phyloP scores from a whole-genome alignment of 768 basidiomycete genomes.

The Trametes villosa region DNA sequence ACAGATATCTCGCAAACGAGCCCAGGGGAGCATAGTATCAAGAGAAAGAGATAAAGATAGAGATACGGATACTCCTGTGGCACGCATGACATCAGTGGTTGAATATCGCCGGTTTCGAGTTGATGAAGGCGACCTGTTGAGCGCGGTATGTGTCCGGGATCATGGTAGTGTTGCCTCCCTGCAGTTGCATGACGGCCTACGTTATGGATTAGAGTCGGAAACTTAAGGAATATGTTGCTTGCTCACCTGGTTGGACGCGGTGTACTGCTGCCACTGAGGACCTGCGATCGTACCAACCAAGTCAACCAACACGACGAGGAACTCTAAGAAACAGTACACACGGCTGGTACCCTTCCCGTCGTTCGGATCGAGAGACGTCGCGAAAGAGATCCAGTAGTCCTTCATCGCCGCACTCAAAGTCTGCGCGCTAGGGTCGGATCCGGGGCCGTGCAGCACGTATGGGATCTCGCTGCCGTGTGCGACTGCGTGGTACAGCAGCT shows the following conservation, averaged over 20 bases:
- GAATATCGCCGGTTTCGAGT: constrained; percentile 4
- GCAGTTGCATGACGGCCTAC: constrained; percentile 14
- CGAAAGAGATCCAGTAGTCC: constrained; percentile 53
- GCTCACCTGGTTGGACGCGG: constrained; percentile 7
- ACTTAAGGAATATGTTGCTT: background rate
- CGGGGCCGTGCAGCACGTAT: constrained; percentile 24
- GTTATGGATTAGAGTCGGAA: background rate
- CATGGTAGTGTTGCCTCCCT: constrained; percentile 7
- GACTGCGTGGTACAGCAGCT: background rate
- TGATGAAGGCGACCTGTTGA: constrained; percentile 16
- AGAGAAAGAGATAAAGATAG: no score
- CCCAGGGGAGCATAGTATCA: no score
- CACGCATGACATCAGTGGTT: constrained; percentile 2
- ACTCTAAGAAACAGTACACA: constrained; percentile 18
- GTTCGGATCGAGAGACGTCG: constrained; percentile 48
- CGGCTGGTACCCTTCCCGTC: constrained; percentile 43
- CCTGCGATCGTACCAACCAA: background rate
- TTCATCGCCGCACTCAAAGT: constrained; percentile 42
- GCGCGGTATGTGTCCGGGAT: constrained; percentile 10
- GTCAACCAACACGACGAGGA: background rate
- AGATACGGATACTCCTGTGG: no score
- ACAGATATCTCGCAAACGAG: no score
- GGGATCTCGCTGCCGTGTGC: constrained; percentile 26
- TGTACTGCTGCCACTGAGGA: constrained; percentile 12
- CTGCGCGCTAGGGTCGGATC: constrained; percentile 6